These are phyloP conservation scores for Cubamyces lactineus DNA, from an alignment of 768 basidiomycete genomes.

Conservation along the genomic window DNA sequence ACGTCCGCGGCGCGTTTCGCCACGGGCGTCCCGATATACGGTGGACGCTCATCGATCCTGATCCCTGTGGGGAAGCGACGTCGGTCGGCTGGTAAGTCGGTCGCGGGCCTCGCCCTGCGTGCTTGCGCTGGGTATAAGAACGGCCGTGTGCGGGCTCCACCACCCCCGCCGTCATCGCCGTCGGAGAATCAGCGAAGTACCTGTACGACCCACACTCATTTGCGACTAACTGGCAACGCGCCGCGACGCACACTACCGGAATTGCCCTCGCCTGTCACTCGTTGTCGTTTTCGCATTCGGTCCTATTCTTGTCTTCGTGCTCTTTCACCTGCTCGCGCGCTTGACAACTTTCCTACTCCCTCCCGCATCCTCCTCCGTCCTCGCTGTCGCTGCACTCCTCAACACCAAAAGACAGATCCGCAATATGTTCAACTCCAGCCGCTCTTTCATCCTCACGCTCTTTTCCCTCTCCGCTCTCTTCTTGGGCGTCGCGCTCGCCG, in stretches of 20 bases:
- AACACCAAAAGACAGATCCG: not conserved
- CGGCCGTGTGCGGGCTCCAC: not conserved
- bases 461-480: slow-evolving; percentile 6
- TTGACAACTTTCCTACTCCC: not conserved
- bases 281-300: not conserved
- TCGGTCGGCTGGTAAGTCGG: too few relatives aligned
- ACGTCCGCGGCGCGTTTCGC: not conserved
- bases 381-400: not conserved
- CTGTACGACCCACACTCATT: too few relatives aligned
- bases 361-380: not conserved
- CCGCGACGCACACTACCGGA: not conserved
- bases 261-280: not conserved
- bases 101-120: not conserved
- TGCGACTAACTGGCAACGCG: not conserved
- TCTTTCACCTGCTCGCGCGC: too few relatives aligned
- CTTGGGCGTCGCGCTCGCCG: slow-evolving; percentile 1
- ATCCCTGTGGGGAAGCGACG: not conserved
- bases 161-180: slow-evolving; percentile 1
- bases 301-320: not conserved
- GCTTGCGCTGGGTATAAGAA: not conserved
- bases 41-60: not conserved
- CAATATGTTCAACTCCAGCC: slow-evolving; percentile 21
- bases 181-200: slow-evolving; percentile 5
- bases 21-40: not conserved
- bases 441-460: slow-evolving; percentile 21